phyloP scores from a whole-genome alignment of 371 early-diverging fungal genomes.

The Rhizopus microsporus region DNA sequence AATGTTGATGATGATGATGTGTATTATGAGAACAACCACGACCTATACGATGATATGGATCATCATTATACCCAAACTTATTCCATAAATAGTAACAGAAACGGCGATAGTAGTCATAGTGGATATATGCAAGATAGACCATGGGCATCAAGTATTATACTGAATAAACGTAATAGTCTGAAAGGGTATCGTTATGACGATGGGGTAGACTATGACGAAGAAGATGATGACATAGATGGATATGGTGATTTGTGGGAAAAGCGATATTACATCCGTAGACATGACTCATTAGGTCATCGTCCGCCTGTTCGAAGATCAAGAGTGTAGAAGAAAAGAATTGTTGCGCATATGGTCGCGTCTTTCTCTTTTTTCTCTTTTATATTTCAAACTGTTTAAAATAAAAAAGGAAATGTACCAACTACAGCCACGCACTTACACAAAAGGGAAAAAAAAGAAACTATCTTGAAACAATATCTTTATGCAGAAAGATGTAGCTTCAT shows the following conservation, averaged over 20 bases:
- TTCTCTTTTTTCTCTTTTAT: slow-evolving; percentile 1
- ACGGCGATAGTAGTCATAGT: neutral
- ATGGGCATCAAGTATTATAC: neutral
- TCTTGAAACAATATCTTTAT: too few relatives aligned
- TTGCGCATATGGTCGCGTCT: neutral
- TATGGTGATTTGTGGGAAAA: slow-evolving; percentile 11
- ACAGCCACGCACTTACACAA: too few relatives aligned
- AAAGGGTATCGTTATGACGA: neutral
- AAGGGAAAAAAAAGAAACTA: too few relatives aligned
- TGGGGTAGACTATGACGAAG: slow-evolving; percentile 3
- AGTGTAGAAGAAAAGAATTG: neutral
- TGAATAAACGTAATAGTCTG: neutral
- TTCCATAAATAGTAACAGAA: neutral
- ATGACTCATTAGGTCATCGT: slow-evolving; percentile 7
- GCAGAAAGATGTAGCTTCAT: too few relatives aligned
- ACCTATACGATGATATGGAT: neutral
- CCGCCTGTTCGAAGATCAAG: slow-evolving; percentile 2
- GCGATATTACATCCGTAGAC: slow-evolving; percentile 2
- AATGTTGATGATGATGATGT: neutral
- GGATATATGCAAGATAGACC: neutral
- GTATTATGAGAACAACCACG: neutral
- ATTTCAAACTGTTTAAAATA: too few relatives aligned
- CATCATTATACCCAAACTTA: slow-evolving; percentile 3
- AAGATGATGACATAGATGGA: neutral
- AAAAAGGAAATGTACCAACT: too few relatives aligned